Percentiles rank a stretch among this genome's conserved stretches.
Conservation (phyloP, 148 eudicot species). For the Drosera capensis region DNA sequence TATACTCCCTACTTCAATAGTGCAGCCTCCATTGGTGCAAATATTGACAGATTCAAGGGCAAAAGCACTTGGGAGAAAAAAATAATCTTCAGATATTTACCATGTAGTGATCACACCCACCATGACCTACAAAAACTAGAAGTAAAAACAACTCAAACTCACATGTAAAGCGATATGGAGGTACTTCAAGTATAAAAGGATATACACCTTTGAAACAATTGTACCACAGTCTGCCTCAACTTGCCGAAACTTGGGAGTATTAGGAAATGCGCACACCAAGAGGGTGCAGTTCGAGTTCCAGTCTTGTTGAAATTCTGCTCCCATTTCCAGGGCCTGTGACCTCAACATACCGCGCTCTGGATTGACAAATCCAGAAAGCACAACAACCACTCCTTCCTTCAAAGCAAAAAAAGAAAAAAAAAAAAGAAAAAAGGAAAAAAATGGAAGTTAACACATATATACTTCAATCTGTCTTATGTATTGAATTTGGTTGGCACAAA, state of each 20-base stretch:
- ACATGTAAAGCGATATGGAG: not conserved
- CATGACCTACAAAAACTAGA: too few relatives aligned
- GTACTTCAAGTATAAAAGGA: not conserved
- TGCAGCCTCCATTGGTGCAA: too few relatives aligned
- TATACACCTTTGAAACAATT: conserved; percentile 61
- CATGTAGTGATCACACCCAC: too few relatives aligned
- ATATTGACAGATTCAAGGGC: too few relatives aligned
- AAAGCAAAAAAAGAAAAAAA: conserved; percentile 5
- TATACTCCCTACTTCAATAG: too few relatives aligned
- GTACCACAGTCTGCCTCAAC: conserved; percentile 81
- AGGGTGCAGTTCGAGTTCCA: conserved; percentile 88
- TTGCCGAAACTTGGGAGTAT: conserved; percentile 89
- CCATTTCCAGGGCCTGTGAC: conserved; percentile 90
- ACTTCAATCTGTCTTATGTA: too few relatives aligned
- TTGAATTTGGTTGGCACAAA: too few relatives aligned
- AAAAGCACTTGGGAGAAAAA: too few relatives aligned
- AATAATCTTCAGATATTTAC: too few relatives aligned
- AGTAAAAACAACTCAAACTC: too few relatives aligned
- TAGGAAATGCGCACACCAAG: conserved; percentile 75
- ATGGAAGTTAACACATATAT: not conserved
- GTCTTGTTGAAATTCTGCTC: conserved; percentile 76
- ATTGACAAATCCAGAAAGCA: conserved; percentile 85
- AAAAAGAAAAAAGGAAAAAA: conserved; percentile 1
- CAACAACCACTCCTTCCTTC: conserved; percentile 91
- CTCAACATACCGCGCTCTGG: conserved; percentile 79